These are phyloP conservation scores for Pontederia paniculata DNA, from an alignment of 176 grass and related monocot species.

Conservation along the genomic window DNA sequence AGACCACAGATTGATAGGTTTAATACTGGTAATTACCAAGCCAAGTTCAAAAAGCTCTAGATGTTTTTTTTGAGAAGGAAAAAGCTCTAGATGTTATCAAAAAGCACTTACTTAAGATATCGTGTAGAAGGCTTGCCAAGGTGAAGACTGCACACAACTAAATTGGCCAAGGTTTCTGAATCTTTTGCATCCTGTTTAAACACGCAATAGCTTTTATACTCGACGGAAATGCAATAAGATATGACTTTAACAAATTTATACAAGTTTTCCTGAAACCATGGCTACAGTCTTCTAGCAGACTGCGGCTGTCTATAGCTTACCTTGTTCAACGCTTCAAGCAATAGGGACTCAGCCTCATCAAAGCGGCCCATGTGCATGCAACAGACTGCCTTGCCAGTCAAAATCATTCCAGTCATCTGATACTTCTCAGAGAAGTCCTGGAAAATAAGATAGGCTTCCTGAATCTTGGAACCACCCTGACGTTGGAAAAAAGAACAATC, in stretches of 20 bases:
- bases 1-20: no score
- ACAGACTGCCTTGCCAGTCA: slow-evolving; percentile 97
- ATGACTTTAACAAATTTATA: not conserved
- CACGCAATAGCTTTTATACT: not conserved
- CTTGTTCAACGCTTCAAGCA: slow-evolving; percentile 96
- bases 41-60: no score
- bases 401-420: slow-evolving; percentile 82
- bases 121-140: slow-evolving; percentile 59
- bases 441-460: slow-evolving; percentile 95
- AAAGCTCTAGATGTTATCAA: not conserved
- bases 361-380: slow-evolving; percentile 97
- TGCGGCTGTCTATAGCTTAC: slow-evolving; percentile 19
- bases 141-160: slow-evolving; percentile 70
- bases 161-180: slow-evolving; percentile 71
- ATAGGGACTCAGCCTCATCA: slow-evolving; percentile 90
- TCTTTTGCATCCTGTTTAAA: slow-evolving; percentile 48
- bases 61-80: no score
- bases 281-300: not conserved
- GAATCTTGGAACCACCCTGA: slow-evolving; percentile 95
- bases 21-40: no score
- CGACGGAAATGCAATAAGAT: not conserved
- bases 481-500: not conserved
- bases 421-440: slow-evolving; percentile 99
- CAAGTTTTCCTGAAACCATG: not conserved
- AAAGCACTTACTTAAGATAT: slow-evolving; percentile 43